phyloP scores from a whole-genome alignment of 805 yeast species.

The Candida ovalis region DNA sequence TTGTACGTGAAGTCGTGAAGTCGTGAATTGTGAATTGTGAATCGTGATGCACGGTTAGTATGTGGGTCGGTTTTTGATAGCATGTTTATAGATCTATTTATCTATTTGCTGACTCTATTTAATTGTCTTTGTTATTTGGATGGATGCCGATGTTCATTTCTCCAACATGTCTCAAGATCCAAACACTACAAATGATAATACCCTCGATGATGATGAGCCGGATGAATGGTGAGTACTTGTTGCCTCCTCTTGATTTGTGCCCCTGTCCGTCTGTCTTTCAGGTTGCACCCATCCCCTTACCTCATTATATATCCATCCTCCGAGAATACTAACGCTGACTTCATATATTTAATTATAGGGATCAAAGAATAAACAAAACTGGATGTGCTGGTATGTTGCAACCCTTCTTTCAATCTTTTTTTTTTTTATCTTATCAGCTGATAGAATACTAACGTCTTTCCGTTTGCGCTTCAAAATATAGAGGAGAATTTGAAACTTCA shows the following conservation, averaged over 20 bases:
- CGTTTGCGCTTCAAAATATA: slow-evolving; percentile 5
- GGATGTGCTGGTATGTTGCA: slow-evolving; percentile 62
- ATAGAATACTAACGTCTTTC: not conserved
- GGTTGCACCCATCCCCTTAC: too few relatives aligned
- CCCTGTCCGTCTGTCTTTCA: too few relatives aligned
- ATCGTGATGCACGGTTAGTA: too few relatives aligned
- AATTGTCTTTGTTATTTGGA: not conserved
- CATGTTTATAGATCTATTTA: not conserved
- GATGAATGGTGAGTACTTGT: slow-evolving; percentile 54
- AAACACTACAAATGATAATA: not conserved
- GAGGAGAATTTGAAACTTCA: slow-evolving; percentile 69
- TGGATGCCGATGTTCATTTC: too few relatives aligned
- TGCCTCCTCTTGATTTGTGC: not conserved
- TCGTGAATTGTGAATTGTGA: too few relatives aligned
- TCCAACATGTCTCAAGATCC: slow-evolving; percentile 5
- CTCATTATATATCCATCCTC: too few relatives aligned
- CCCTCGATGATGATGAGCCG: slow-evolving; percentile 53
- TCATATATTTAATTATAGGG: slow-evolving; percentile 39
- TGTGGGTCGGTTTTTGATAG: too few relatives aligned
- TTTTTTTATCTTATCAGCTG: not conserved
- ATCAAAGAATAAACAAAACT: slow-evolving; percentile 63
- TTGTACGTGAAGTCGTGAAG: too few relatives aligned
- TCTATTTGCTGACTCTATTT: not conserved
- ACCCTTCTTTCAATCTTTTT: not conserved
- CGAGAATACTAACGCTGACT: not conserved